A percentile compares a stretch with the other conserved stretches of the same genome.
phyloP scores from a whole-genome alignment of 495 filamentous ascomycete genomes.

The Penicillium mononematosum region DNA sequence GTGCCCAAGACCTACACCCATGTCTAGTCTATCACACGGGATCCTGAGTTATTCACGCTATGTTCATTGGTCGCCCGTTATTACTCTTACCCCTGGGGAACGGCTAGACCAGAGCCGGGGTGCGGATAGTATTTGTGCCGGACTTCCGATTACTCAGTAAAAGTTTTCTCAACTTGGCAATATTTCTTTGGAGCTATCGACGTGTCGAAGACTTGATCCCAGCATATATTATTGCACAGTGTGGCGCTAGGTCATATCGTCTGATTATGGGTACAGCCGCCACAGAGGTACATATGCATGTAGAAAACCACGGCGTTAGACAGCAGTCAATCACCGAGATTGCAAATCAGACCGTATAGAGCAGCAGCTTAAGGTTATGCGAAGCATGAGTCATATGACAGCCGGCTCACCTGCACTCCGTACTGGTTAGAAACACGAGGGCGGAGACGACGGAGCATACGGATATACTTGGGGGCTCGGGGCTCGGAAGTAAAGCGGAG shows the following conservation, averaged over 20 bases:
- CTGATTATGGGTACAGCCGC: background rate
- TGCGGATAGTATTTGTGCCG: constrained; percentile 18
- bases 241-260: background rate
- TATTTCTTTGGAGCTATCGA: background rate
- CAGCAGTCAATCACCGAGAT: background rate
- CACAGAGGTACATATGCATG: too few relatives aligned
- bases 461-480: background rate
- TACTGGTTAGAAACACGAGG: constrained; percentile 1
- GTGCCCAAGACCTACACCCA: background rate
- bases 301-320: background rate
- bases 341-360: background rate
- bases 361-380: background rate
- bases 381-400: constrained; percentile 7
- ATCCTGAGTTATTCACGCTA: background rate
- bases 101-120: constrained; percentile 8
- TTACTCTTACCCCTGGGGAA: constrained; percentile 10
- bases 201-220: background rate
- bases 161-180: constrained; percentile 13
- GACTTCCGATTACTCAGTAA: constrained; percentile 12
- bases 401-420: too few relatives aligned
- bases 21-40: constrained; percentile 15
- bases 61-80: constrained; percentile 8
- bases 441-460: background rate
- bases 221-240: background rate
- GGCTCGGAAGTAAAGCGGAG: constrained; percentile 8